Evolutionary conservation across 352 stramenopile genomes (phyloP), one percentile per base, ranked within the genome.

Genomic region (Phytophthora agathidicida): DNA sequence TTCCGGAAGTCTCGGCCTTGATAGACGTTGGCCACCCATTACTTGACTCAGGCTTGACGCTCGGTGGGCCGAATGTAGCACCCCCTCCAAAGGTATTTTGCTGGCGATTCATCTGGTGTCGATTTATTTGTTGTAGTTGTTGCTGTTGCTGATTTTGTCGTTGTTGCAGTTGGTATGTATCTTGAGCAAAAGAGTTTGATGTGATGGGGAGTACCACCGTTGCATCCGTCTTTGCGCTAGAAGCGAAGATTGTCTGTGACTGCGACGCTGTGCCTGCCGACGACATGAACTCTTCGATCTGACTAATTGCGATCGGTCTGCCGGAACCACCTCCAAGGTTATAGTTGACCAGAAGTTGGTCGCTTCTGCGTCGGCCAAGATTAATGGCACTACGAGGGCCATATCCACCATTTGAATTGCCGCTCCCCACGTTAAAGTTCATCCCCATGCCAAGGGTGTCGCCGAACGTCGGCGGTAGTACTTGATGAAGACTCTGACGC

Each of bases 401-500:
- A 55, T 53, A 62, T 7, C 42, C 47, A 10, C 47, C 35, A 52
- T n/a, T 67, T 43, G 8, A 23, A 42, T 19, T 11, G 3, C 14
- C 46, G 11, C 52, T 31, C 7, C 37, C 14, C 23, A 47, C 31
- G 36, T 55, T 73, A 23, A 66, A 44, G 10, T 26, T 45, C 38
- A 64, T 60, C 0, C 42, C 44, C 14, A 46, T 47, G 2, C 50
- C 47, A 36, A 66, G 50, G 0, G 52, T 38, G 14, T 72, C 46
- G 5, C 64, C 51, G 19, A 72, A 65, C 17, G 30, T 31, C 8
- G 66, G 67, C 3, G 55, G 58, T 20, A 82, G 23, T 28, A 79
- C 68, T 35, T 77, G 67, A 33, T 71, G 74, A 9, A 80, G 49
- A 48, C 71, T 84, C 22, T 81, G 77, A 10, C 68, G 71, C 22